Evolutionary conservation across 1,284 basidiomycete species (phyloP).

Genomic region (Melampsora americana): DNA sequence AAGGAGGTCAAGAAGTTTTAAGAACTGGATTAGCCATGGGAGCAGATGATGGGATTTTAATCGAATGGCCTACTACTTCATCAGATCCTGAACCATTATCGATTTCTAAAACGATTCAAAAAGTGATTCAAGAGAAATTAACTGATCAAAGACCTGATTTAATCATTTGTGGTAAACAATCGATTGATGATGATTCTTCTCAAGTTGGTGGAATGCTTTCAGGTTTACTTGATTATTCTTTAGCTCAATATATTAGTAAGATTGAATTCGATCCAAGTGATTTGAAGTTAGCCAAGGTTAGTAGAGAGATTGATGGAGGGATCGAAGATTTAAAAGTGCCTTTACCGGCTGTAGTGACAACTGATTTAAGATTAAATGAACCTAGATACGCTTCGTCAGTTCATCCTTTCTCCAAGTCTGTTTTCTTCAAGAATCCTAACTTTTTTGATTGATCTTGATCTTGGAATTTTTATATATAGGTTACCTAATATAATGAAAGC

Average conservation of each 20-base stretch:
- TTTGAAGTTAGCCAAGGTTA: conserved; percentile 69
- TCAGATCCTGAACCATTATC: conserved; percentile 74
- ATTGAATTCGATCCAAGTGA: conserved; percentile 68
- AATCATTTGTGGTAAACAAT: conserved; percentile 96
- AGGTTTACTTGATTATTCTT: conserved; percentile 84
- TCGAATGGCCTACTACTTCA: conserved; percentile 73
- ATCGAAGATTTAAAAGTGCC: conserved; percentile 75
- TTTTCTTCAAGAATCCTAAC: background rate
- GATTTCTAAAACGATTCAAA: conserved; percentile 77
- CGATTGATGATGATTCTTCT: conserved; percentile 95
- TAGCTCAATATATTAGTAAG: conserved; percentile 93
- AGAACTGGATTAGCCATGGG: conserved; percentile 97
- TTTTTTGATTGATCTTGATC: background rate
- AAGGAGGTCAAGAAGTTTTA: conserved; percentile 70
- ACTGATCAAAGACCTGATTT: conserved; percentile 67
- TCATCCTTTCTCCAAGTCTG: conserved; percentile 71
- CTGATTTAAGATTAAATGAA: conserved; percentile 77
- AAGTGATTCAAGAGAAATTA: conserved; percentile 65
- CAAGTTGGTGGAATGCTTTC: conserved; percentile 98
- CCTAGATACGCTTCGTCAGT: conserved; percentile 82
- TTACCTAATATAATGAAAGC: conserved; percentile 61
- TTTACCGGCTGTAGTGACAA: conserved; percentile 84
- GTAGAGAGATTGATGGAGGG: conserved; percentile 92
- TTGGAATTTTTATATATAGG: background rate
- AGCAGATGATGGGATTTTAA: conserved; percentile 86